Percentiles rank a stretch among this genome's conserved stretches.
These are phyloP conservation scores for Yamadazyma epiphylla DNA, from an alignment of 1,139 yeast species.

Conservation along the genomic window DNA sequence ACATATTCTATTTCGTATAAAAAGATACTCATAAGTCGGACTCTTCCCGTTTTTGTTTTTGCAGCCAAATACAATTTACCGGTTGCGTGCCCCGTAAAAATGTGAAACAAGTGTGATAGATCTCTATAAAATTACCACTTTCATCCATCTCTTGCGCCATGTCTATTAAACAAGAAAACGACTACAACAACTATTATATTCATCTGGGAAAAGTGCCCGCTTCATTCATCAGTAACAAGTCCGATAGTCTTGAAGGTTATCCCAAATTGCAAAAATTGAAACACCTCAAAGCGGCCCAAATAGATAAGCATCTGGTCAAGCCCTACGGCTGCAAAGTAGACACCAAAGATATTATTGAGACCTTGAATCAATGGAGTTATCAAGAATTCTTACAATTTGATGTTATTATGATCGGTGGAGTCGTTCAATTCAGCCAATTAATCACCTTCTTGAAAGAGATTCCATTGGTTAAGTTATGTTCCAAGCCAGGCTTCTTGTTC, in stretches of 20 bases:
- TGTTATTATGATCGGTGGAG: slow-evolving; percentile 87
- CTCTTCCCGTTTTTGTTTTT: too few relatives aligned
- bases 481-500: slow-evolving; percentile 82
- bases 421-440: slow-evolving; percentile 67
- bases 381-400: slow-evolving; percentile 64
- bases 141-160: too few relatives aligned
- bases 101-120: too few relatives aligned
- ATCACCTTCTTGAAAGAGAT: slow-evolving; percentile 56
- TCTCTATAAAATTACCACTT: too few relatives aligned
- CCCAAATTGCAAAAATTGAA: slow-evolving; percentile 74
- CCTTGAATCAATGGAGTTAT: slow-evolving; percentile 58
- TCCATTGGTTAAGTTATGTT: slow-evolving; percentile 69
- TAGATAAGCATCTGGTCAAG: slow-evolving; percentile 44
- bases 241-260: slow-evolving; percentile 72
- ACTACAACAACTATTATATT: slow-evolving; percentile 67
- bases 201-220: slow-evolving; percentile 60
- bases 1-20: too few relatives aligned
- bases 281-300: slow-evolving; percentile 54
- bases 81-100: neutral
- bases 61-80: too few relatives aligned
- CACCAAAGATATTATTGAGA: slow-evolving; percentile 50
- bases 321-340: slow-evolving; percentile 65
- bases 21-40: too few relatives aligned
- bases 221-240: slow-evolving; percentile 58
- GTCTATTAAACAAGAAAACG: slow-evolving; percentile 37